Evolutionary conservation across 768 basidiomycete genomes (phyloP).

Genomic region (Auriscalpium microsporum): DNA sequence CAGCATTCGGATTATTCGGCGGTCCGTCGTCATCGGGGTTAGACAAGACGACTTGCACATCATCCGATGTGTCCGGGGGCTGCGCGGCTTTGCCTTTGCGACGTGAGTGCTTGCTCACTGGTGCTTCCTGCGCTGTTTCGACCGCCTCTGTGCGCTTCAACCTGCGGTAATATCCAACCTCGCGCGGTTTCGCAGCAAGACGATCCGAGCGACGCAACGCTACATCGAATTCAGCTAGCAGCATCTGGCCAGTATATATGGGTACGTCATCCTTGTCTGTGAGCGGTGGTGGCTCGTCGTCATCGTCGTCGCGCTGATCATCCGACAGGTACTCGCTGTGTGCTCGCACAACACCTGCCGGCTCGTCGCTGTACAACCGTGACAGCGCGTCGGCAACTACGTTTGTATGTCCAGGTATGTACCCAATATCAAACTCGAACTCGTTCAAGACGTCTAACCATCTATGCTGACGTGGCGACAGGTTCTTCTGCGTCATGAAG

Average conservation of each 20-base stretch:
- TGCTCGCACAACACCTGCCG: conserved; percentile 16
- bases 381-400: conserved; percentile 20
- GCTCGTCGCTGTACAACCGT: conserved; percentile 17
- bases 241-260: not conserved
- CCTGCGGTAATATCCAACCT: too few species aligned
- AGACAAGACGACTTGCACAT: too few species aligned
- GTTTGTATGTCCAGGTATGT: conserved; percentile 23
- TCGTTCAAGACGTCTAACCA: conserved; percentile 23
- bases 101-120: too few species aligned
- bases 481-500: conserved; percentile 17
- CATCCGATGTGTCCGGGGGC: too few species aligned
- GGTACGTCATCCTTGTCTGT: not conserved
- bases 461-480: conserved; percentile 19
- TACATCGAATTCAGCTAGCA: not conserved
- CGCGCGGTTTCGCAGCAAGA: too few species aligned
- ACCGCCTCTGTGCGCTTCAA: too few species aligned
- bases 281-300: not conserved
- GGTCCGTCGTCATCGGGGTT: too few species aligned
- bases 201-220: not conserved
- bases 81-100: too few species aligned
- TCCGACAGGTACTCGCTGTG: conserved; percentile 13
- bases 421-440: conserved; percentile 24
- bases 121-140: too few species aligned
- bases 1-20: too few species aligned
- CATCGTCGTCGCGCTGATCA: conserved; percentile 1